Evolutionary conservation across 116 monocot species (phyloP).

Genomic region (Papilionanthe hybrid): DNA sequence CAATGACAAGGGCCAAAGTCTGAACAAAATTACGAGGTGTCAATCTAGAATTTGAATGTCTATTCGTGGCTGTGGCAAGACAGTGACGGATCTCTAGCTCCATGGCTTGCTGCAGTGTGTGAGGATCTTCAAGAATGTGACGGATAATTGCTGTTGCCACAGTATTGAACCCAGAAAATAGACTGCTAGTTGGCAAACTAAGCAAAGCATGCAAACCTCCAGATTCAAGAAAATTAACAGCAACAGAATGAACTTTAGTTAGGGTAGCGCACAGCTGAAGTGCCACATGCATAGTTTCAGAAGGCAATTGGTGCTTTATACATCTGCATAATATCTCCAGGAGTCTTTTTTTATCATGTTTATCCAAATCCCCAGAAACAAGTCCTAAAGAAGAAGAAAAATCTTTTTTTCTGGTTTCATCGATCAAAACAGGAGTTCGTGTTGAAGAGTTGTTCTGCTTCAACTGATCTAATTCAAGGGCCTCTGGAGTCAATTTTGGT

Average conservation of each 20-base stretch:
- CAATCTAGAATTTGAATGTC: slow-evolving; percentile 74
- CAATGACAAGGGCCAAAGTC: slow-evolving; percentile 75
- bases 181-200: slow-evolving; percentile 64
- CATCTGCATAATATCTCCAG: slow-evolving; percentile 82
- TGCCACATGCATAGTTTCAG: slow-evolving; percentile 90
- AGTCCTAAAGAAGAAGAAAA: slow-evolving; percentile 19
- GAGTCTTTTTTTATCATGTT: slow-evolving; percentile 64
- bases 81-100: slow-evolving; percentile 93
- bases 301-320: slow-evolving; percentile 70
- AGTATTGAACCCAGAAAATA: slow-evolving; percentile 93
- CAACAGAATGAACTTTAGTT: slow-evolving; percentile 84
- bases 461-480: slow-evolving; percentile 43
- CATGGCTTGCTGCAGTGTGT: slow-evolving; percentile 98
- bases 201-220: slow-evolving; percentile 87
- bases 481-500: slow-evolving; percentile 51
- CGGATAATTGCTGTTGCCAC: slow-evolving; percentile 79
- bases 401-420: slow-evolving; percentile 47
- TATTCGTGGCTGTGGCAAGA: slow-evolving; percentile 61
- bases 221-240: slow-evolving; percentile 75
- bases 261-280: slow-evolving; percentile 93
- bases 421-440: slow-evolving; percentile 46
- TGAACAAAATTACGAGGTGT: slow-evolving; percentile 84
- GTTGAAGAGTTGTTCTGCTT: slow-evolving; percentile 43
- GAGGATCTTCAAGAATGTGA: slow-evolving; percentile 96
- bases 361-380: slow-evolving; percentile 28